phyloP scores from a whole-genome alignment of 2,329 filamentous ascomycete genomes.

The Capronia coronata region DNA sequence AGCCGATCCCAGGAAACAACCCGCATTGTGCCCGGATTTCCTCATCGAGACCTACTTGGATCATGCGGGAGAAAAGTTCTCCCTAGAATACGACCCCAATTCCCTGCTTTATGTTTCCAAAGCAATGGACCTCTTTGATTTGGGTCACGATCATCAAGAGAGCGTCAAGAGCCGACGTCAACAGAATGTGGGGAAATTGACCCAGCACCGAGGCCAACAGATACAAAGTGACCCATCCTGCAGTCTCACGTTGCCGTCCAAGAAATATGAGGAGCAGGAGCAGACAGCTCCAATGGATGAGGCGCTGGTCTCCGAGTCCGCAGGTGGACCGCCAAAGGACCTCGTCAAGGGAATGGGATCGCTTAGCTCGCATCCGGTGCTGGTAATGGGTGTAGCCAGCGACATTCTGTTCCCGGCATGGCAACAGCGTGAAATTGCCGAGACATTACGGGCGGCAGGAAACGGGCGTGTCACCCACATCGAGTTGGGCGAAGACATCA shows the following conservation, averaged over 20 bases:
- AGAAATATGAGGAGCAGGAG: constrained; percentile 82
- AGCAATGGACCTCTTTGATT: constrained; percentile 96
- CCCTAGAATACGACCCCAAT: constrained; percentile 91
- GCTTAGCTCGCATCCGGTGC: constrained; percentile 67
- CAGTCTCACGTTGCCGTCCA: constrained; percentile 72
- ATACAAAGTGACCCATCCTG: constrained; percentile 50
- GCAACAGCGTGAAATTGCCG: constrained; percentile 92
- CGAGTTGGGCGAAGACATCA: constrained; percentile 89
- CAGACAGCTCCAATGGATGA: constrained; percentile 32
- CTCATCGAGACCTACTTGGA: constrained; percentile 97
- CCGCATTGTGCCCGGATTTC: constrained; percentile 94
- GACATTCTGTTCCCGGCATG: constrained; percentile 96
- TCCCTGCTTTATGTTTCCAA: constrained; percentile 94
- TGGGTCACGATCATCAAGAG: constrained; percentile 65
- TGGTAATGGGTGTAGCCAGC: constrained; percentile 90
- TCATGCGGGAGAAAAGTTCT: constrained; percentile 97
- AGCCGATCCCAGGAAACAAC: constrained; percentile 77
- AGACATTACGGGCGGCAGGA: constrained; percentile 68
- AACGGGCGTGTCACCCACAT: constrained; percentile 79
- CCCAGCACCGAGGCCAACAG: constrained; percentile 34
- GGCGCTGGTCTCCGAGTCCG: constrained; percentile 29
- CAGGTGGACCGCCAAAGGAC: constrained; percentile 64
- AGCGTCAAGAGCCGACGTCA: constrained; percentile 57
- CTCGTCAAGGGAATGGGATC: constrained; percentile 67
- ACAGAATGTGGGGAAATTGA: constrained; percentile 53